Conservation (phyloP, 306 rosid genomes). For the Medicago arabica region DNA sequence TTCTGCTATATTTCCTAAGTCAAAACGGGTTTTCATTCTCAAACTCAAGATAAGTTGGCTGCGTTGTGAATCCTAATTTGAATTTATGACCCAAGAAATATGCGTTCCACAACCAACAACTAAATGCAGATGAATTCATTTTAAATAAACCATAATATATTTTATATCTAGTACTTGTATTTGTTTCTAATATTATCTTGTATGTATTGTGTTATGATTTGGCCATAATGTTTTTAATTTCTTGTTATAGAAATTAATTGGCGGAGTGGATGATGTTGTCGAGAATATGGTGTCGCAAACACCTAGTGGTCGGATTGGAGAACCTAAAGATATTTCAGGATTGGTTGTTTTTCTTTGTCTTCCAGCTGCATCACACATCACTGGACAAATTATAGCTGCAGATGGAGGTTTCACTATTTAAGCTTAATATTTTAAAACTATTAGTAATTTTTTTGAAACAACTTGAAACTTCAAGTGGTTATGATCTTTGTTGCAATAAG, state of each 20-base stretch:
- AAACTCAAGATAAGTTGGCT: too few relatives aligned
- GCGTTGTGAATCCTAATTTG: too few relatives aligned
- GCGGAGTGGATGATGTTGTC: neutral
- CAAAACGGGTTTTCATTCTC: too few relatives aligned
- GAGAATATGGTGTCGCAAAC: neutral
- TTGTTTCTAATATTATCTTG: too few relatives aligned
- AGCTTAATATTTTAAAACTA: neutral
- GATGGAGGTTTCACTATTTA: constrained; percentile 65
- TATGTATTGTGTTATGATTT: neutral
- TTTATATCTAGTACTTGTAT: too few relatives aligned
- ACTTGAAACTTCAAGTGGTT: neutral
- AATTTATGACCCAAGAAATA: too few relatives aligned
- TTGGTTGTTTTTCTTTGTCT: constrained; percentile 69
- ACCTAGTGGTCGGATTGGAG: constrained; percentile 47
- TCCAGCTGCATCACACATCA: constrained; percentile 64
- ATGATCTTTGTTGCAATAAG: neutral
- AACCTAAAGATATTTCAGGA: constrained; percentile 57
- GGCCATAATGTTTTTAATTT: neutral
- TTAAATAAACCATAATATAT: too few relatives aligned
- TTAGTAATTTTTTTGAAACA: neutral
- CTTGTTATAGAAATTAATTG: neutral
- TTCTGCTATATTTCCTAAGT: too few relatives aligned
- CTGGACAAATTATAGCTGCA: constrained; percentile 55
- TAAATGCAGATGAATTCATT: too few relatives aligned
- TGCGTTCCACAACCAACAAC: too few relatives aligned